Conservation (phyloP, 441 rosid species). For the Lagerstroemia fauriei region DNA sequence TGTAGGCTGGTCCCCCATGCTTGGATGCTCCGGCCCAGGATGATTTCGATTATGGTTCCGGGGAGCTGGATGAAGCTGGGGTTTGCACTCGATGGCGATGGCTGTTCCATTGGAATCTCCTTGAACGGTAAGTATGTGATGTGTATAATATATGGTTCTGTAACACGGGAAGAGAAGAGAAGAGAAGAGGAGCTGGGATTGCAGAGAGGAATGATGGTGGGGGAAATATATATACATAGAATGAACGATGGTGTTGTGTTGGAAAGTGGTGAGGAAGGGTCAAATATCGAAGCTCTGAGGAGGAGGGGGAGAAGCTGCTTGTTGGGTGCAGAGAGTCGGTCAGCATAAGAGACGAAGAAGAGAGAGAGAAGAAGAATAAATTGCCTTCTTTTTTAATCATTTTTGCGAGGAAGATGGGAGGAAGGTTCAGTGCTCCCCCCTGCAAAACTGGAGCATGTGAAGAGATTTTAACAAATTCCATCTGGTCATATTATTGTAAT, state of each 20-base stretch:
- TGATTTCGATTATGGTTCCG: background rate
- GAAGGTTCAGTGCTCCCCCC: no score
- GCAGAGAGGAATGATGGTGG: background rate
- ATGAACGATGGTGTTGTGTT: background rate
- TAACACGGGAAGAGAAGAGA: background rate
- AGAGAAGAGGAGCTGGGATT: background rate
- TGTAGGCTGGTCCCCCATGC: background rate
- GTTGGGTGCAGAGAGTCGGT: background rate
- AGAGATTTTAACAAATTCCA: no score
- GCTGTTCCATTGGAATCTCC: constrained; percentile 9
- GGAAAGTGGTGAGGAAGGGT: background rate
- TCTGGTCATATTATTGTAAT: no score
- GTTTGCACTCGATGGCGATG: background rate
- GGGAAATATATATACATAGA: no score
- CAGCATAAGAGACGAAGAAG: background rate
- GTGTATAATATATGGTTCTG: background rate
- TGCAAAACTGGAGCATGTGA: no score
- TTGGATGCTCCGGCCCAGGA: background rate
- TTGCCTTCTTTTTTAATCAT: no score
- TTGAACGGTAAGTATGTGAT: background rate
- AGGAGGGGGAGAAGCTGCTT: background rate
- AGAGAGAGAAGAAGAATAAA: no score
- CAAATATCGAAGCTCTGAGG: background rate
- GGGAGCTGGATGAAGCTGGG: background rate
- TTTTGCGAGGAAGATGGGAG: no score